Evolutionary conservation across 331 rosid genomes (phyloP).

Genomic region (Ulmus americana): DNA sequence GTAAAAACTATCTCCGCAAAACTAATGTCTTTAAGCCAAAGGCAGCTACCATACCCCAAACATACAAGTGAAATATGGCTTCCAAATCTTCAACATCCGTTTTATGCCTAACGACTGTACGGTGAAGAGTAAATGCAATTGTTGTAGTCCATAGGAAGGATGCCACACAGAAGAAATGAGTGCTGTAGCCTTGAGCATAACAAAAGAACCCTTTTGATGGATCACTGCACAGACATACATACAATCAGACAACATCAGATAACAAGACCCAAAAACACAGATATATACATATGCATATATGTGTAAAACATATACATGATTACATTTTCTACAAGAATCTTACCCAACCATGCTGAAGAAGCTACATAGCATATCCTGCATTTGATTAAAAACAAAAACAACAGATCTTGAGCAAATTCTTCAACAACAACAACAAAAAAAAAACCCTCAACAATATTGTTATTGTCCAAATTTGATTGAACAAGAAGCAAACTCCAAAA

Average conservation of each 20-base stretch:
- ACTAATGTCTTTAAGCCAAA: neutral
- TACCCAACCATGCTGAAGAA: conserved; percentile 95
- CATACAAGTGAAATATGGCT: conserved; percentile 92
- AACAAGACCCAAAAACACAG: conserved; percentile 15
- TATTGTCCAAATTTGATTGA: neutral
- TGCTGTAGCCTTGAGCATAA: conserved; percentile 76
- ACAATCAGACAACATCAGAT: conserved; percentile 24
- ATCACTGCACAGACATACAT: conserved; percentile 53
- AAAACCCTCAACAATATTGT: neutral
- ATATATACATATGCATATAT: neutral
- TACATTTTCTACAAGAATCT: conserved; percentile 22
- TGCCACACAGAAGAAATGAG: conserved; percentile 95
- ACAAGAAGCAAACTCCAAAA: neutral
- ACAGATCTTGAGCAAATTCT: conserved; percentile 9
- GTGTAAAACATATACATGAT: neutral
- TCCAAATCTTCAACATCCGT: conserved; percentile 95
- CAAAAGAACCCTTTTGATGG: conserved; percentile 85
- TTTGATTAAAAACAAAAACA: conserved; percentile 21
- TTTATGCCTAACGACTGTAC: conserved; percentile 90
- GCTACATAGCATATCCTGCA: conserved; percentile 98
- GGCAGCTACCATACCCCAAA: conserved; percentile 69
- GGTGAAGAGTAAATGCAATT: conserved; percentile 93
- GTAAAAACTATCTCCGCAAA: neutral
- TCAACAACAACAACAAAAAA: neutral
- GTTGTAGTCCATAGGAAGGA: conserved; percentile 98